A percentile compares a stretch with the other conserved stretches of the same genome.
These are phyloP conservation scores for Lactarius hengduanensis DNA, from an alignment of 768 basidiomycete species.

Conservation along the genomic window DNA sequence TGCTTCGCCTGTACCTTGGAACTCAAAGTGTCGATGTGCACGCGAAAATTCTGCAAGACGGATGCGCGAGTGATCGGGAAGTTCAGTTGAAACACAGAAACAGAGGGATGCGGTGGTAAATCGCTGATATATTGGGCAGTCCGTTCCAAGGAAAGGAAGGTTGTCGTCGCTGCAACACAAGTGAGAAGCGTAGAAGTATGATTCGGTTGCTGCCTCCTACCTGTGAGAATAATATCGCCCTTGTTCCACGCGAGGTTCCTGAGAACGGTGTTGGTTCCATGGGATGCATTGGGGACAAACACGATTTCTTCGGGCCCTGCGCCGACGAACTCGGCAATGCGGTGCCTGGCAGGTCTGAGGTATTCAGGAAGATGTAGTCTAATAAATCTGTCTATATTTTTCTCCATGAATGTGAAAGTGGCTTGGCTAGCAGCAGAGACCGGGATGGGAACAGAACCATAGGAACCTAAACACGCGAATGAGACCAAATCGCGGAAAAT, in stretches of 20 bases:
- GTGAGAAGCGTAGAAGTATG: constrained; percentile 1
- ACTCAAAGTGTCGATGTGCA: constrained; percentile 38
- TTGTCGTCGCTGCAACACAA: constrained; percentile 47
- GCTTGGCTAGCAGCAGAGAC: constrained; percentile 47
- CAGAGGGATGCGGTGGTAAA: constrained; percentile 49
- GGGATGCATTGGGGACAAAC: constrained; percentile 58
- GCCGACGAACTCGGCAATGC: constrained; percentile 50
- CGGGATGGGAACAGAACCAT: constrained; percentile 53
- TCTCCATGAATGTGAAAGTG: constrained; percentile 46
- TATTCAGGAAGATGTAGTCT: constrained; percentile 39
- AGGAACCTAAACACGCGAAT: constrained; percentile 49
- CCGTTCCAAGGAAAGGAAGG: constrained; percentile 54
- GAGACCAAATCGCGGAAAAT: neutral
- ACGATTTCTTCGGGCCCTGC: constrained; percentile 59
- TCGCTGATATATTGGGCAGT: constrained; percentile 57
- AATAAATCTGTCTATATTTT: constrained; percentile 57
- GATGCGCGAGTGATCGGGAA: constrained; percentile 58
- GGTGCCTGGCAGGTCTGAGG: constrained; percentile 42
- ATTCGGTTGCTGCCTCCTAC: constrained; percentile 42
- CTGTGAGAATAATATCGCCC: constrained; percentile 63
- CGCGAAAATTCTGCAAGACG: constrained; percentile 52
- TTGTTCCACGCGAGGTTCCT: constrained; percentile 65
- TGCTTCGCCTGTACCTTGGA: constrained; percentile 16
- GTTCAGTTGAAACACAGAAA: constrained; percentile 48
- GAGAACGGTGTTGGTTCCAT: constrained; percentile 65